Conservation (phyloP, 345 rosid genomes). For the Aquilaria yunnanensis region DNA sequence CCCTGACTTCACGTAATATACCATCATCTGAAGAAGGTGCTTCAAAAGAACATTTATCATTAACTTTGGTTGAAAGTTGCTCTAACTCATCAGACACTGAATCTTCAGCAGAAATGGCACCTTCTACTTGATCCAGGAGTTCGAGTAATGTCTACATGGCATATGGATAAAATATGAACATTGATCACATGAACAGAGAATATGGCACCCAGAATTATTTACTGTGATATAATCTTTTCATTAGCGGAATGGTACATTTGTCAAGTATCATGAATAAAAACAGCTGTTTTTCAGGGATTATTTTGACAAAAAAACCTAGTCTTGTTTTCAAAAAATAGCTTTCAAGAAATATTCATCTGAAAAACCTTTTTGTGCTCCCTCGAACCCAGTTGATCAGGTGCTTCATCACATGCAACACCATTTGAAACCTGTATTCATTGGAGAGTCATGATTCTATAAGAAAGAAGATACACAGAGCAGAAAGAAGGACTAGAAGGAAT, state of each 20-base stretch:
- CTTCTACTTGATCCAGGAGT: constrained; percentile 90
- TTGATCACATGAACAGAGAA: neutral
- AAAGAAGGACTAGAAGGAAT: neutral
- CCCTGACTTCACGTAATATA: constrained; percentile 20
- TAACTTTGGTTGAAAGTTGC: constrained; percentile 31
- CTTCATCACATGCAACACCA: constrained; percentile 31
- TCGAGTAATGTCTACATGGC: constrained; percentile 71
- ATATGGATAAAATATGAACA: constrained; percentile 6
- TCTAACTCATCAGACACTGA: constrained; percentile 28
- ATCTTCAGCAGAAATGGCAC: constrained; percentile 73
- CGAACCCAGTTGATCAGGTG: constrained; percentile 31
- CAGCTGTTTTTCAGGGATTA: neutral
- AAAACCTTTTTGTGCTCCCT: constrained; percentile 83
- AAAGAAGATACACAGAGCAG: neutral
- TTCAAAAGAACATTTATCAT: constrained; percentile 24
- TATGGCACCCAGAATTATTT: neutral
- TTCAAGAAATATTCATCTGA: constrained; percentile 2
- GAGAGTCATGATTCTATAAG: constrained; percentile 8
- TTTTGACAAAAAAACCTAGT: no score
- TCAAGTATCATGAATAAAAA: neutral
- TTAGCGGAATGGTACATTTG: neutral
- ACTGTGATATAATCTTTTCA: constrained; percentile 1
- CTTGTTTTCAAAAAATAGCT: neutral
- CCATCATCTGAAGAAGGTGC: constrained; percentile 11
- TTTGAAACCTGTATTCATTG: constrained; percentile 35